Conservation (phyloP, 139 green algal species). For the Closterium sp. region DNA sequence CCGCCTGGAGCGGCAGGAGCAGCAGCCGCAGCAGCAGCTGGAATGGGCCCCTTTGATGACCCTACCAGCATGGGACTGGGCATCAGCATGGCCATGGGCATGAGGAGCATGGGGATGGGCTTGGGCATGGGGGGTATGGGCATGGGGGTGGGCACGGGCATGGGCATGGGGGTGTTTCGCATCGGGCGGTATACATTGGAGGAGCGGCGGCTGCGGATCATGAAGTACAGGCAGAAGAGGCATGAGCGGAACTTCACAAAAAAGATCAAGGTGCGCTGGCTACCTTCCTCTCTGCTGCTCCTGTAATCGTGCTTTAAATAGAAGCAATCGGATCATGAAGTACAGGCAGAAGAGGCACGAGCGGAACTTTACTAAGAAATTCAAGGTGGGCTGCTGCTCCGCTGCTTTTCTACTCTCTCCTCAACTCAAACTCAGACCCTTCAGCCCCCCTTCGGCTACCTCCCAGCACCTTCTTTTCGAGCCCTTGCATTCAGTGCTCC, state of each 20-base stretch:
- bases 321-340: slow-evolving; percentile 74
- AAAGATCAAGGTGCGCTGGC: slow-evolving; percentile 2
- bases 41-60: not conserved
- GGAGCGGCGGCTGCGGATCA: slow-evolving; percentile 70
- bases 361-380: slow-evolving; percentile 59
- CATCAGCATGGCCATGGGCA: not conserved
- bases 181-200: slow-evolving; percentile 57
- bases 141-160: not conserved
- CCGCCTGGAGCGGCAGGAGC: not conserved
- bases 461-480: too few species aligned
- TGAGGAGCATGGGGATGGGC: not conserved
- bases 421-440: not conserved
- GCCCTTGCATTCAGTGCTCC: too few species aligned
- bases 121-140: not conserved
- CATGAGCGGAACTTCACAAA: slow-evolving; percentile 63
- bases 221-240: slow-evolving; percentile 74
- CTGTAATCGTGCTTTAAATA: too few species aligned
- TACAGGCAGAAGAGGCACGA: slow-evolving; percentile 73
- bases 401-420: not conserved
- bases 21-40: too few species aligned
- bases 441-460: too few species aligned
- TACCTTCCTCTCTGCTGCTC: too few species aligned
- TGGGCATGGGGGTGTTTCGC: not conserved
- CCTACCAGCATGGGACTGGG: not conserved
- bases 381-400: too few species aligned